Conservation (phyloP, 2,329 filamentous ascomycete species). For the Aspergillus proliferans region DNA sequence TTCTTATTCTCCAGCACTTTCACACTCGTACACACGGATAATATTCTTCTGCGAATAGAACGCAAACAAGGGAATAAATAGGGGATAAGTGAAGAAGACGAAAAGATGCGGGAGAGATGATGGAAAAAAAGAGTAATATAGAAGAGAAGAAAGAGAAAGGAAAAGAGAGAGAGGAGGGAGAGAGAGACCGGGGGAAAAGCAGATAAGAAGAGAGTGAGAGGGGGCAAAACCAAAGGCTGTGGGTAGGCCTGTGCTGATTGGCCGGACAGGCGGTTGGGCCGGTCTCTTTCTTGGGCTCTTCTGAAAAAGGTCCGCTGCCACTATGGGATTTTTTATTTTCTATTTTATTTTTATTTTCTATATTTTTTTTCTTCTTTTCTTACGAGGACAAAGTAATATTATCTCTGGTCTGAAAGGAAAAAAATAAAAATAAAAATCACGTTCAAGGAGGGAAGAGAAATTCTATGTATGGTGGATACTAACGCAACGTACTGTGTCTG, state of each 20-base stretch:
- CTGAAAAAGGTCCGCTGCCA: too few species aligned
- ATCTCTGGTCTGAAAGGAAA: too few species aligned
- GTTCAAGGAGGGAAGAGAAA: too few species aligned
- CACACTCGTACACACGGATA: not conserved
- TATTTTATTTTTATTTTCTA: too few species aligned
- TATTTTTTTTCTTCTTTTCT: too few species aligned
- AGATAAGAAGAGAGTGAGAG: slow-evolving; percentile 1
- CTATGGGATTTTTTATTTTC: too few species aligned
- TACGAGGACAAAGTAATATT: too few species aligned
- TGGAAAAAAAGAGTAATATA: slow-evolving; percentile 7
- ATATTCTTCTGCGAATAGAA: not conserved
- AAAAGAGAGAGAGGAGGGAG: slow-evolving; percentile 17
- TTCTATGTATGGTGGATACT: too few species aligned
- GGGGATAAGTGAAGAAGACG: not conserved
- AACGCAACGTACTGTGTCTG: too few species aligned
- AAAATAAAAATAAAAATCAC: too few species aligned
- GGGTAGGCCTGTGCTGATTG: slow-evolving; percentile 6
- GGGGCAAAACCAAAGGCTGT: slow-evolving; percentile 13
- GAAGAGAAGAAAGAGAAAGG: slow-evolving; percentile 5
- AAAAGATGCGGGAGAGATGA: not conserved
- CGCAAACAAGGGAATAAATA: not conserved
- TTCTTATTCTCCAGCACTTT: not conserved
- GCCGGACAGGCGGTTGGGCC: slow-evolving; percentile 1
- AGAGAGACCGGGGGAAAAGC: slow-evolving; percentile 13
- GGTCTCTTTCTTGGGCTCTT: too few species aligned